Evolutionary conservation across 2,329 filamentous ascomycete genomes (phyloP).

Genomic region (Fusarium temperatum): DNA sequence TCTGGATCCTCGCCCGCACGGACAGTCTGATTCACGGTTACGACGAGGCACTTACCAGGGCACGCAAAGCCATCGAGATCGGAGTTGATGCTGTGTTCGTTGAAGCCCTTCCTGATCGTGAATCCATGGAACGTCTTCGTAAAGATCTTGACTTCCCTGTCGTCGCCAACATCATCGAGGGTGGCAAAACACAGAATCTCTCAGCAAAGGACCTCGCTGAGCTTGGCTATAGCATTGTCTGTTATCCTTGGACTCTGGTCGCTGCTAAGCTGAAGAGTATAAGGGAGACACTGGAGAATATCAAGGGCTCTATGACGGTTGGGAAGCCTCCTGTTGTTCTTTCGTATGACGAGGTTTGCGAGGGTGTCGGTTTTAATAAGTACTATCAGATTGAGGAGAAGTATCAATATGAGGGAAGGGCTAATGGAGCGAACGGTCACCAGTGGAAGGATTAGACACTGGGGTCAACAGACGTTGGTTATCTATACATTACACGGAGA

Average conservation of each 20-base stretch:
- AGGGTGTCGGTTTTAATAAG: conserved; percentile 56
- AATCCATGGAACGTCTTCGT: conserved; percentile 51
- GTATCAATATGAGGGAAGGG: conserved; percentile 32
- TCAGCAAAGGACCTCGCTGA: conserved; percentile 46
- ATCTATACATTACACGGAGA: background rate
- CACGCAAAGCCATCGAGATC: conserved; percentile 52
- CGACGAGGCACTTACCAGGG: conserved; percentile 55
- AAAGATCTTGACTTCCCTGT: conserved; percentile 50
- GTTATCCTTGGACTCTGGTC: conserved; percentile 56
- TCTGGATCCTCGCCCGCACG: conserved; percentile 56
- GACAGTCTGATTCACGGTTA: conserved; percentile 54
- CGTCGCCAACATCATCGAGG: conserved; percentile 53
- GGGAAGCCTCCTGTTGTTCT: conserved; percentile 55
- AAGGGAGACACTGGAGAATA: conserved; percentile 46
- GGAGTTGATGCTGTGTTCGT: conserved; percentile 56
- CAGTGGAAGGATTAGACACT: conserved; percentile 20
- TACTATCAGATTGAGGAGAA: conserved; percentile 45
- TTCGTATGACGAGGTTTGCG: conserved; percentile 54
- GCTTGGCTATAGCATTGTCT: conserved; percentile 53
- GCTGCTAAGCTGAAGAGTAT: conserved; percentile 55
- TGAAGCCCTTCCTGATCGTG: conserved; percentile 54
- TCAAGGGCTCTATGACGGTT: conserved; percentile 54
- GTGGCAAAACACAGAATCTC: conserved; percentile 48
- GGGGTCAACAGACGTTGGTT: fast-evolving
- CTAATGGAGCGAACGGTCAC: conserved; percentile 15